A percentile compares a stretch with the other conserved stretches of the same genome.
phyloP scores from a whole-genome alignment of 2,329 filamentous ascomycete genomes.

The Davidsoniella neocaledoniae region DNA sequence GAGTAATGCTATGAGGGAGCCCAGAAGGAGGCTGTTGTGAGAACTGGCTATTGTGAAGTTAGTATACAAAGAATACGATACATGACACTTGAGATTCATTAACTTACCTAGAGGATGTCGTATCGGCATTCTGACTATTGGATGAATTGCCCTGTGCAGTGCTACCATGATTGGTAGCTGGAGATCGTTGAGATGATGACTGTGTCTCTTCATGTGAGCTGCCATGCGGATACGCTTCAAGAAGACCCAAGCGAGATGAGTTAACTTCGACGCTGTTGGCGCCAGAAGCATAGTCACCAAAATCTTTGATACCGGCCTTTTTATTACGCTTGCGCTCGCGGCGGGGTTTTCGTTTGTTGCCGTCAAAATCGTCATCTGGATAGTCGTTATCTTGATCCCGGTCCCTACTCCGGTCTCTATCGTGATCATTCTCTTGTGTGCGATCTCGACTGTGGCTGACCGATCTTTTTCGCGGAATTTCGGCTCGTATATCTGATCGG shows the following conservation, averaged over 20 bases:
- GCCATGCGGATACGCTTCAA: too few species aligned
- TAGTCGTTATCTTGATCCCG: constrained; percentile 22
- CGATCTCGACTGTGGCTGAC: constrained; percentile 6
- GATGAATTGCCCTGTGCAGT: too few species aligned
- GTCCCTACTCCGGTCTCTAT: neutral
- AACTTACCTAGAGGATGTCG: too few species aligned
- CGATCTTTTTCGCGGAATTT: neutral
- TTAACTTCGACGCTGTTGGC: constrained; percentile 35
- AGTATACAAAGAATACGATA: too few species aligned
- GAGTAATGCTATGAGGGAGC: too few species aligned
- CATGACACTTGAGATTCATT: constrained; percentile 14
- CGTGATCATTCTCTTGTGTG: constrained; percentile 12
- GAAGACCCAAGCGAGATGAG: constrained; percentile 19
- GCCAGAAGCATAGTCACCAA: constrained; percentile 21
- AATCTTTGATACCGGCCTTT: neutral
- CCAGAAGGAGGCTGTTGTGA: too few species aligned
- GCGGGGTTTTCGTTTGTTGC: constrained; percentile 11
- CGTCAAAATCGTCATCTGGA: constrained; percentile 15
- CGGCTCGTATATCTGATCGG: neutral
- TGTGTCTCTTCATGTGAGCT: too few species aligned
- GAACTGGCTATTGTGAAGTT: too few species aligned
- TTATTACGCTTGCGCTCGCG: constrained; percentile 9
- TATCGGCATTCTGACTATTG: too few species aligned
- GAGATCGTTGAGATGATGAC: too few species aligned
- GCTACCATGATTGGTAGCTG: too few species aligned